A percentile compares a stretch with the other conserved stretches of the same genome.
These are phyloP conservation scores for Podila epigama DNA, from an alignment of 192 early-diverging fungal genomes.

Conservation along the genomic window DNA sequence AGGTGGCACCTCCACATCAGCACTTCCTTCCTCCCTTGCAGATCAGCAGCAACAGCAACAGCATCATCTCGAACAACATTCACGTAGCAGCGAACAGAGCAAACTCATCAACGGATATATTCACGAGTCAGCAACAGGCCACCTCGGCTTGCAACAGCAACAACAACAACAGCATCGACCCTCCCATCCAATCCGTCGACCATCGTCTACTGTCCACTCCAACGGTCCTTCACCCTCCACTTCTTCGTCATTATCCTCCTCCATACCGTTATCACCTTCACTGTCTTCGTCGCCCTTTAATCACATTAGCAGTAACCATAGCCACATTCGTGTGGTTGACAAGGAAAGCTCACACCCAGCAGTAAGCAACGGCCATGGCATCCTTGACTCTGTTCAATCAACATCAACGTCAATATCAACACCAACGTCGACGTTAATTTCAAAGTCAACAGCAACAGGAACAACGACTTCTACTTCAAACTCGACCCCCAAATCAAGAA, in stretches of 20 bases:
- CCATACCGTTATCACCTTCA: constrained; percentile 32
- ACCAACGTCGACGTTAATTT: too few relatives aligned
- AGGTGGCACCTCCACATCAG: background rate
- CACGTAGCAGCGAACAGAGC: background rate
- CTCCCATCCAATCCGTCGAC: constrained; percentile 19
- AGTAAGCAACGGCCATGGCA: background rate
- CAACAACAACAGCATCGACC: constrained; percentile 2
- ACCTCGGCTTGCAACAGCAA: background rate
- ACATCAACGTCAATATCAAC: too few relatives aligned
- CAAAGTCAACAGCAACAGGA: too few relatives aligned
- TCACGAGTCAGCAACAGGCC: background rate
- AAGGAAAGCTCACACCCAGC: background rate
- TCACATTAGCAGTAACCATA: background rate
- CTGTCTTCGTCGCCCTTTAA: constrained; percentile 37
- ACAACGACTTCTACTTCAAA: constrained; percentile 1
- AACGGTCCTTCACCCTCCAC: constrained; percentile 11
- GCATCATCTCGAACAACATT: background rate
- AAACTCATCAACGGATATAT: constrained; percentile 25
- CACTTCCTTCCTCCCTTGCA: background rate
- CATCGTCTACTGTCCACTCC: constrained; percentile 26
- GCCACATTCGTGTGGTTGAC: background rate
- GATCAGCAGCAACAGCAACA: constrained; percentile 1
- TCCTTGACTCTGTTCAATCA: too few relatives aligned
- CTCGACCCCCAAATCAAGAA: constrained; percentile 19
- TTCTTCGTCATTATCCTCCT: background rate